Conservation (phyloP, 176 grass and related monocot genomes). For the Hsuehochloa calcarea region DNA sequence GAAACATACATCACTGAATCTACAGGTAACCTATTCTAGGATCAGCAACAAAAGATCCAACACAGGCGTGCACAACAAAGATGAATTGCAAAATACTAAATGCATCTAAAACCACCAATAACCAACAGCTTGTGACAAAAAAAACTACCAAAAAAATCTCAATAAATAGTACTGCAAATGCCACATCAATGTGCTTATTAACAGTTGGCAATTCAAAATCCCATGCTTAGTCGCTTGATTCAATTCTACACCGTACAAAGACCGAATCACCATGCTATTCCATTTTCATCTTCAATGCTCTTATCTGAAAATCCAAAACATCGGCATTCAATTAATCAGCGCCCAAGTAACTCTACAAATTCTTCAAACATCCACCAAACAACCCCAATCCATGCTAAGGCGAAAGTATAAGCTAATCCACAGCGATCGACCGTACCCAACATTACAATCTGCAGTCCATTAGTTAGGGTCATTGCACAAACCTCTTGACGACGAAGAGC, state of each 20-base stretch:
- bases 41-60: background rate
- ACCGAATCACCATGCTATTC: background rate
- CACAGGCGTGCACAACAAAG: background rate
- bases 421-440: background rate
- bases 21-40: background rate
- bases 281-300: background rate
- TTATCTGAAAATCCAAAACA: background rate
- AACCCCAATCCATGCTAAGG: background rate
- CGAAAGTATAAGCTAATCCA: background rate
- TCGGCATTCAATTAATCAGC: background rate
- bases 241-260: background rate
- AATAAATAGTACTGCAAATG: background rate
- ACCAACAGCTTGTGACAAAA: background rate
- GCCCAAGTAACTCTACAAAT: background rate
- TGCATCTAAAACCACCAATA: constrained; percentile 1
- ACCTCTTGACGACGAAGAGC: constrained; percentile 76
- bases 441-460: background rate
- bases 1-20: background rate
- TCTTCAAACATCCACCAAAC: background rate
- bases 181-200: background rate
- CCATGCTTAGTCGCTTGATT: background rate
- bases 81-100: background rate
- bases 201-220: background rate
- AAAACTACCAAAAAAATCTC: background rate
- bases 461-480: background rate